Percentiles rank a stretch among this genome's conserved stretches.
phyloP scores from a whole-genome alignment of 441 rosid genomes.

The Oxalis stricta region DNA sequence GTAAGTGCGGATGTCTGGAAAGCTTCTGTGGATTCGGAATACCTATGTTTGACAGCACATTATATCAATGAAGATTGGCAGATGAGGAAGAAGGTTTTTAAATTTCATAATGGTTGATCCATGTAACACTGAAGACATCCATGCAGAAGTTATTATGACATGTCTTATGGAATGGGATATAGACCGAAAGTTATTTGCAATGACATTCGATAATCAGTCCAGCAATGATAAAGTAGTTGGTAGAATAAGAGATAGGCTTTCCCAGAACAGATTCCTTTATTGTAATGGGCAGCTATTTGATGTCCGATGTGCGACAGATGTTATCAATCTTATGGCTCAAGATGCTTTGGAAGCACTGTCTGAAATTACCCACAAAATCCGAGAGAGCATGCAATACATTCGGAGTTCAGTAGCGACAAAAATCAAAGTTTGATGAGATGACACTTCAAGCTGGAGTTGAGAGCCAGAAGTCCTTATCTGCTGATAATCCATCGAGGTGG shows the following conservation, averaged over 20 bases:
- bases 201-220: slow-evolving; percentile 32
- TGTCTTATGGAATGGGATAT: slow-evolving; percentile 76
- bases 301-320: slow-evolving; percentile 36
- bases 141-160: slow-evolving; percentile 37
- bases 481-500: slow-evolving; percentile 41
- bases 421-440: slow-evolving; percentile 25
- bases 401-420: slow-evolving; percentile 29
- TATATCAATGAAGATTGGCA: slow-evolving; percentile 53
- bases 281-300: slow-evolving; percentile 51
- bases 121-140: slow-evolving; percentile 42
- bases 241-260: slow-evolving; percentile 44
- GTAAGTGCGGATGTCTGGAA: slow-evolving; percentile 43
- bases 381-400: slow-evolving; percentile 32
- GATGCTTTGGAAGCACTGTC: slow-evolving; percentile 32
- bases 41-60: slow-evolving; percentile 40
- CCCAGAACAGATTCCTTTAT: slow-evolving; percentile 45
- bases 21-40: slow-evolving; percentile 27
- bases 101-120: slow-evolving; percentile 34
- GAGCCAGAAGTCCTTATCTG: slow-evolving; percentile 21
- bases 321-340: slow-evolving; percentile 40
- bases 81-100: slow-evolving; percentile 35
- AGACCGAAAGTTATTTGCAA: slow-evolving; percentile 50
- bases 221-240: slow-evolving; percentile 25
- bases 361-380: slow-evolving; percentile 27
- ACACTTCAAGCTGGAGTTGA: slow-evolving; percentile 19